phyloP scores from a whole-genome alignment of 2,329 filamentous ascomycete genomes.

The Magnaporthiopsis incrustans region DNA sequence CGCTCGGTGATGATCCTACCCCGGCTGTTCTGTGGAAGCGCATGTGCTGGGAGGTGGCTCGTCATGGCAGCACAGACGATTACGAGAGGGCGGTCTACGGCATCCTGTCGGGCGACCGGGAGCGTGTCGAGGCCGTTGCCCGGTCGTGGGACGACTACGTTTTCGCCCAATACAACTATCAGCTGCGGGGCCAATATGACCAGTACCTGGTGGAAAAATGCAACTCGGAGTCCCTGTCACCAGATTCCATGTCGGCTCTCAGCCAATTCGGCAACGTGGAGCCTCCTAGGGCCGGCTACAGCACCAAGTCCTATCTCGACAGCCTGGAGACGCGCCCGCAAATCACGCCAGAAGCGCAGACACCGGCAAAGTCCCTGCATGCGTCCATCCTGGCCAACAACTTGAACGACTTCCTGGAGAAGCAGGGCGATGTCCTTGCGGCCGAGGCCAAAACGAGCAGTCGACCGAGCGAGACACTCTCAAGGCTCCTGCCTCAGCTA shows the following conservation, averaged over 20 bases:
- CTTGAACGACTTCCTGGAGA: constrained; percentile 46
- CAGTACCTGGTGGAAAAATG: constrained; percentile 15
- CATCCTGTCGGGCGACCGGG: constrained; percentile 75
- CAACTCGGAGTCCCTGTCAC: constrained; percentile 10
- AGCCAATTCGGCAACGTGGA: constrained; percentile 2
- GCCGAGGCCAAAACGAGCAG: constrained; percentile 26
- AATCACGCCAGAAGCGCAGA: constrained; percentile 36
- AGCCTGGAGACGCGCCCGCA: not conserved
- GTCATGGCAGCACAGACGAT: constrained; percentile 60
- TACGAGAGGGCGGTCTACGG: constrained; percentile 90
- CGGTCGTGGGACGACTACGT: constrained; percentile 37
- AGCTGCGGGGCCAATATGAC: constrained; percentile 18
- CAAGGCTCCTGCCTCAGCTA: constrained; percentile 2
- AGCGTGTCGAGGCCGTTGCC: constrained; percentile 57
- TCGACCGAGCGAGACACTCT: constrained; percentile 1
- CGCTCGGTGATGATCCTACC: constrained; percentile 25
- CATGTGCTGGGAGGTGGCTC: constrained; percentile 65
- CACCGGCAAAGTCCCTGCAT: constrained; percentile 68
- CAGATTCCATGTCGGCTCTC: not conserved
- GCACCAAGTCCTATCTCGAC: constrained; percentile 4
- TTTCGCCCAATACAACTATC: constrained; percentile 18
- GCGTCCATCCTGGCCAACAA: constrained; percentile 63
- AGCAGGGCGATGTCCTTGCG: constrained; percentile 48
- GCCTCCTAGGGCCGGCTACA: not conserved
- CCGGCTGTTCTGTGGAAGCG: constrained; percentile 64